Percentiles rank a stretch among this genome's conserved stretches.
phyloP scores from a whole-genome alignment of 2,329 filamentous ascomycete genomes.

The Cladobotryum mycophilum region DNA sequence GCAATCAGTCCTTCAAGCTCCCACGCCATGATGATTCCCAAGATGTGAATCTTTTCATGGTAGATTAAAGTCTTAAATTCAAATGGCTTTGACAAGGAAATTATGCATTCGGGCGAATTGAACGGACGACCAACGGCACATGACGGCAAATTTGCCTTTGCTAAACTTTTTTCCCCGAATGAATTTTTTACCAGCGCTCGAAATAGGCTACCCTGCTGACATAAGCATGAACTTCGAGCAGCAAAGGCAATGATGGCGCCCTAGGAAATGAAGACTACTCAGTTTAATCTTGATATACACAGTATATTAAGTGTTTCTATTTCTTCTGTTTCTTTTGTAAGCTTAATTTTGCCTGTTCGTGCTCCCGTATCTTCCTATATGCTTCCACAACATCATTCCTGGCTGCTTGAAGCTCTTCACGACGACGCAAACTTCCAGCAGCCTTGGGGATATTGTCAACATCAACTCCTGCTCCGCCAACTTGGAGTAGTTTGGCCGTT shows the following conservation, averaged over 20 bases:
- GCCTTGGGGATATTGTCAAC: slow-evolving; percentile 33
- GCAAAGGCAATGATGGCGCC: not conserved
- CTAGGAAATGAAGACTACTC: not conserved
- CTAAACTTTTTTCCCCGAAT: not conserved
- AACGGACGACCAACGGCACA: slow-evolving; percentile 19
- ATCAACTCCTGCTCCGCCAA: slow-evolving; percentile 28
- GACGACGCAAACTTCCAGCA: slow-evolving; percentile 32
- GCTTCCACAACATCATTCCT: slow-evolving; percentile 32
- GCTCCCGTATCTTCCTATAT: slow-evolving; percentile 33
- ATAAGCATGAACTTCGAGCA: not conserved
- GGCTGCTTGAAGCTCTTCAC: slow-evolving; percentile 32
- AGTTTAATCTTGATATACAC: not conserved
- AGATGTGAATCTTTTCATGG: slow-evolving; percentile 20
- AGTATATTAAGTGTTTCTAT: not conserved
- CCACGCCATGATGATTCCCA: slow-evolving; percentile 25
- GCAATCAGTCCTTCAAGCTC: slow-evolving; percentile 35
- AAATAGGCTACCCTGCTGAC: not conserved
- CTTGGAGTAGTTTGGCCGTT: slow-evolving; percentile 26
- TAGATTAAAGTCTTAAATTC: slow-evolving; percentile 19
- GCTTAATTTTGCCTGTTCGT: slow-evolving; percentile 31
- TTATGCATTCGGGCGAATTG: slow-evolving; percentile 21
- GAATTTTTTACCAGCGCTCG: not conserved
- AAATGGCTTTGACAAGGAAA: slow-evolving; percentile 9
- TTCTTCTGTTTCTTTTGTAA: slow-evolving; percentile 5
- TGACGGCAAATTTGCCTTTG: not conserved